phyloP scores from a whole-genome alignment of 2,329 filamentous ascomycete genomes.

The Penicillium sp. region DNA sequence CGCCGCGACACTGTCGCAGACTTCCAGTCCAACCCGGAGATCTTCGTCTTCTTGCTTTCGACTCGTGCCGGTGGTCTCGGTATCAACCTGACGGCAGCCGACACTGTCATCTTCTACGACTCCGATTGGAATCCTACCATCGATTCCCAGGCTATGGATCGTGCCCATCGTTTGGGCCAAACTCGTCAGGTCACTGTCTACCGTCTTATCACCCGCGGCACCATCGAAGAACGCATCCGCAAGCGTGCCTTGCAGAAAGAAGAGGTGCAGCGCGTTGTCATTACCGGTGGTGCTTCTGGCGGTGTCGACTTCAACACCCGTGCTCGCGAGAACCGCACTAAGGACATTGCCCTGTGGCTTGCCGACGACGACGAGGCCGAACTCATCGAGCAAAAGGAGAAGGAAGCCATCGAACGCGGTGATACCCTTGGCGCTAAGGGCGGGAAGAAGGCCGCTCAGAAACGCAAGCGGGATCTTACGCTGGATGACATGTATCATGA shows the following conservation, averaged over 20 bases:
- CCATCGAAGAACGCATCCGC: slow-evolving; percentile 96
- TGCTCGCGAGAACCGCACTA: slow-evolving; percentile 85
- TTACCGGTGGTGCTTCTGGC: slow-evolving; percentile 77
- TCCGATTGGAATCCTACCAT: slow-evolving; percentile 99
- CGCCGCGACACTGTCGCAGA: slow-evolving; percentile 93
- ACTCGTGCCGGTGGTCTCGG: slow-evolving; percentile 96
- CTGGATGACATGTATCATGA: slow-evolving; percentile 99
- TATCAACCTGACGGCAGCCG: slow-evolving; percentile 94
- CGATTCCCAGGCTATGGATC: slow-evolving; percentile 98
- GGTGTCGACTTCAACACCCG: slow-evolving; percentile 97
- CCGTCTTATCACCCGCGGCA: slow-evolving; percentile 91
- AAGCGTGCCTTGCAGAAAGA: slow-evolving; percentile 97
- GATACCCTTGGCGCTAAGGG: slow-evolving; percentile 64
- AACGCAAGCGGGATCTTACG: slow-evolving; percentile 60
- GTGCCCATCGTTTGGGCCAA: slow-evolving; percentile 94
- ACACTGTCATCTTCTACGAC: slow-evolving; percentile 99
- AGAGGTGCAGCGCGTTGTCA: slow-evolving; percentile 96
- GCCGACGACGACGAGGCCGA: slow-evolving; percentile 96
- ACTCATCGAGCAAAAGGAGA: slow-evolving; percentile 88
- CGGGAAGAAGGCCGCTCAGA: slow-evolving; percentile 60
- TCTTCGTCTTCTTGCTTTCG: slow-evolving; percentile 94
- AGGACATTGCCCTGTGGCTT: slow-evolving; percentile 98
- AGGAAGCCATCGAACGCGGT: slow-evolving; percentile 71
- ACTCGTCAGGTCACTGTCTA: slow-evolving; percentile 96
- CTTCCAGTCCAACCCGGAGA: slow-evolving; percentile 91